Evolutionary conservation across 2,329 filamentous ascomycete species (phyloP), one percentile per base, ranked within the genome.

Genomic region (Cordyceps javanica): DNA sequence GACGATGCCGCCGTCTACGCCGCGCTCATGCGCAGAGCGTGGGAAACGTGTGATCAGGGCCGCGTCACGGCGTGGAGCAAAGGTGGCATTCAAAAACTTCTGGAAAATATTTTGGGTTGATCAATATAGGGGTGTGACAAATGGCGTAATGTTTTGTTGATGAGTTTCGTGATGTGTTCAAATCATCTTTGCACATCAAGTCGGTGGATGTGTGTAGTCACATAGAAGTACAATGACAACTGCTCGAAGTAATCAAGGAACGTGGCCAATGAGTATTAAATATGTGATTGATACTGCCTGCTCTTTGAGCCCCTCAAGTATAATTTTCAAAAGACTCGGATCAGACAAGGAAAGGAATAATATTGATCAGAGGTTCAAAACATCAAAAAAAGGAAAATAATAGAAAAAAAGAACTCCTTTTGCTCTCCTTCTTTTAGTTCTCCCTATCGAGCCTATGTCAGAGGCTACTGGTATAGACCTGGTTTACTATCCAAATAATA

Each of bases 11-110:
- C 75, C 19, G 70, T 83, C 25, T 73, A 84, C 53, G 77, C 74
- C 60, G 78, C 74, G 0, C 66, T 94, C 65, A 80, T 81, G 64
- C 72, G 69, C 62, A 77, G 80, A 63, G 71, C 90, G 3, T 82
- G 83, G 74, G 78, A 85, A 59, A 87, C 82, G 3, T 87, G 85
- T 66, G 87, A 91, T 66, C 77, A 79, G 60, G 78, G 81, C n/a
- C 83, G 85, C 63, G 79, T 91, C 10, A 73, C 73, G 58, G 75
- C 72, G 25, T 94, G 90, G 90, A 89, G 86, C 65, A 78, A 78
- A 63, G 74, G 77, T 1, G 76, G 78, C 3, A 63, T 69, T n/a
- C 61, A 67, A 32, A 69, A 65, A 60, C 60, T 72, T 8, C 30
- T 72, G 53, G 62, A 55, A 26, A 55, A 44, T 13, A 34, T 58